Conservation (phyloP, 2,329 filamentous ascomycete species). For the Chrysosphaeria jannelii region DNA sequence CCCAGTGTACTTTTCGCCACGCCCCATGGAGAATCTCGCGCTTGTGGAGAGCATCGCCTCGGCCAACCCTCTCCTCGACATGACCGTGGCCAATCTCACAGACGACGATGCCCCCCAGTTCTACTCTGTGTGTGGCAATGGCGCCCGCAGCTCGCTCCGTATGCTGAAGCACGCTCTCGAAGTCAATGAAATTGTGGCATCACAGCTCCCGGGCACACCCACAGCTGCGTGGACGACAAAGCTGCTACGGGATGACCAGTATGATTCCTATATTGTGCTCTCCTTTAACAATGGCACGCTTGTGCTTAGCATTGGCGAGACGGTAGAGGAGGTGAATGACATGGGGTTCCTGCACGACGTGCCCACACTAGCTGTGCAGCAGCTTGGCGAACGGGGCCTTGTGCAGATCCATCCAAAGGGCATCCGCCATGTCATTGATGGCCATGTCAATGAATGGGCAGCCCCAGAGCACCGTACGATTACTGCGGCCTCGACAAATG, state of each 20-base stretch:
- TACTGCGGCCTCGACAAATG: slow-evolving; percentile 77
- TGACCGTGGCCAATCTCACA: slow-evolving; percentile 70
- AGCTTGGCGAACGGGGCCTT: slow-evolving; percentile 74
- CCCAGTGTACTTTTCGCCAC: slow-evolving; percentile 61
- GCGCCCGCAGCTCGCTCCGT: slow-evolving; percentile 68
- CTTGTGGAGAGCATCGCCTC: slow-evolving; percentile 63
- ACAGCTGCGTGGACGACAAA: slow-evolving; percentile 91
- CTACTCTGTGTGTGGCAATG: slow-evolving; percentile 70
- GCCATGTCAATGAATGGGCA: slow-evolving; percentile 72
- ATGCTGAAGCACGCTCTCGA: slow-evolving; percentile 79
- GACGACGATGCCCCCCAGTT: slow-evolving; percentile 91
- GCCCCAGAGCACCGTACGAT: slow-evolving; percentile 84
- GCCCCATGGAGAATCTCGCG: slow-evolving; percentile 52
- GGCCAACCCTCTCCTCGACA: slow-evolving; percentile 74
- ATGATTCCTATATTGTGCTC: slow-evolving; percentile 83
- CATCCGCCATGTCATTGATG: slow-evolving; percentile 60
- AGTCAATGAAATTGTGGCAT: slow-evolving; percentile 87
- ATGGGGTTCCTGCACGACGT: slow-evolving; percentile 76
- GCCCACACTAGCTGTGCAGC: slow-evolving; percentile 71
- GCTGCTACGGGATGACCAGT: slow-evolving; percentile 49
- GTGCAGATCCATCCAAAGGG: slow-evolving; percentile 93
- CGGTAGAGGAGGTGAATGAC: slow-evolving; percentile 82
- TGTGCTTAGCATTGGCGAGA: slow-evolving; percentile 84
- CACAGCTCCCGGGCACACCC: slow-evolving; percentile 64
- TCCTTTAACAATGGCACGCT: slow-evolving; percentile 75